Evolutionary conservation across 306 rosid genomes (phyloP).

Genomic region (apple (Malus domestica)): ASM211411v1 NC_041796.1:24184501-24185000

Average conservation of each 20-base stretch:
- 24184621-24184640: background rate
- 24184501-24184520: background rate
- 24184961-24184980: background rate
- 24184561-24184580: background rate
- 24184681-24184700: background rate
- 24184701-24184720: background rate
- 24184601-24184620: background rate
- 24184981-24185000: background rate
- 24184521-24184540: background rate
- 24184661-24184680: background rate
- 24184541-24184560: background rate
- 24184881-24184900: no score
- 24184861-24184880: no score
- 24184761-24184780: background rate
- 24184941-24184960: background rate
- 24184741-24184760: background rate
- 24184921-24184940: background rate
- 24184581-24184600: background rate
- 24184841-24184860: no score
- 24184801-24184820: background rate
- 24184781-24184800: background rate
- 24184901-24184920: background rate
- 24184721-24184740: background rate
- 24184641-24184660: background rate
- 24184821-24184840: no score